phyloP scores from a whole-genome alignment of 139 green algal species.

The Picochlorum sp. region DNA sequence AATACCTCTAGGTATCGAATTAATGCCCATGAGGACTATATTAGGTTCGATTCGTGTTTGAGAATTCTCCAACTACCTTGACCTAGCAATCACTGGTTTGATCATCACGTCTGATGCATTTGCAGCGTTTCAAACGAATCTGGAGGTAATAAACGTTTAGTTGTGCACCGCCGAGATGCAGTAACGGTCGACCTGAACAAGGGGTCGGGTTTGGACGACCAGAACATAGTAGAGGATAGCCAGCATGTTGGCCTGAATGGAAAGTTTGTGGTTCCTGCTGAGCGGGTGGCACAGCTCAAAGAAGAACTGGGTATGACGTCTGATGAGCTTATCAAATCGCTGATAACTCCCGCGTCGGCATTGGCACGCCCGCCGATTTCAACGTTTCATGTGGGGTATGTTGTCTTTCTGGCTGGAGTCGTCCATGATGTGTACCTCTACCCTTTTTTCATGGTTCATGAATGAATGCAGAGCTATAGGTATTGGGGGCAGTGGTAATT shows the following conservation, averaged over 20 bases:
- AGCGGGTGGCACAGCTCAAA: constrained; percentile 36
- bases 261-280: constrained; percentile 24
- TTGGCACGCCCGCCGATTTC: constrained; percentile 64
- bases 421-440: not conserved
- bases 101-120: too few species aligned
- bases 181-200: constrained; percentile 20
- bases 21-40: too few species aligned
- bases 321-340: constrained; percentile 46
- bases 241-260: constrained; percentile 10
- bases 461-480: constrained; percentile 53
- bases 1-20: too few species aligned
- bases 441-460: not conserved
- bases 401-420: constrained; percentile 9
- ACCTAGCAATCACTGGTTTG: too few species aligned
- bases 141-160: too few species aligned
- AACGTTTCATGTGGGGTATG: constrained; percentile 55
- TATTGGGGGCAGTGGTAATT: constrained; percentile 50
- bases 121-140: too few species aligned
- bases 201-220: not conserved
- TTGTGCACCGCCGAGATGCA: not conserved
- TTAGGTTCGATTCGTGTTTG: too few species aligned
- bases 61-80: too few species aligned
- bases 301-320: constrained; percentile 18
- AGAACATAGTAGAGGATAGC: not conserved
- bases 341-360: constrained; percentile 50